phyloP scores from a whole-genome alignment of 441 rosid species.

The Monsonia emarginata region DNA sequence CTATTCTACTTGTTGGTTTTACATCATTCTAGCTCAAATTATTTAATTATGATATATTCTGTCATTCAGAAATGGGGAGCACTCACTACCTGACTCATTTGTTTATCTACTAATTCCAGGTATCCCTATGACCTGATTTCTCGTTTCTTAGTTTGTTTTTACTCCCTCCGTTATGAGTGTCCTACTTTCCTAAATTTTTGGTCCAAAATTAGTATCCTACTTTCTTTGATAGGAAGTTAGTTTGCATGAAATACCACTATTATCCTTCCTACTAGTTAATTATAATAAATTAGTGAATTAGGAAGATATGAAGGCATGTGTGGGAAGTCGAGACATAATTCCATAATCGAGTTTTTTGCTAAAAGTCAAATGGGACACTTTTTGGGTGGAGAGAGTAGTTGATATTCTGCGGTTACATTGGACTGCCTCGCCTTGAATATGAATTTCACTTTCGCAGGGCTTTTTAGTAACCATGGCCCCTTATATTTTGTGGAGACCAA shows the following conservation, averaged over 20 bases:
- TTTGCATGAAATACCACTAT: too few relatives aligned
- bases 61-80: constrained; percentile 74
- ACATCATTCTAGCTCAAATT: background rate
- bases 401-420: background rate
- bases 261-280: too few relatives aligned
- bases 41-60: background rate
- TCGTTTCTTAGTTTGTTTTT: background rate
- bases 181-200: too few relatives aligned
- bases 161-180: too few relatives aligned
- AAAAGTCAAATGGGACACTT: too few relatives aligned
- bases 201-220: too few relatives aligned
- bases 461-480: constrained; percentile 94
- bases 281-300: too few relatives aligned
- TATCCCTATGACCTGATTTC: constrained; percentile 20
- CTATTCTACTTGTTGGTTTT: background rate
- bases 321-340: too few relatives aligned
- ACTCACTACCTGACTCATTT: constrained; percentile 63
- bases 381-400: too few relatives aligned
- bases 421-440: background rate
- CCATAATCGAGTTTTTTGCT: too few relatives aligned
- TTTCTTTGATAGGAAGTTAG: too few relatives aligned
- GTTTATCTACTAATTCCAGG: constrained; percentile 93
- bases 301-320: too few relatives aligned
- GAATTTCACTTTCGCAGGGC: constrained; percentile 41
- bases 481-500: constrained; percentile 82